phyloP scores from a whole-genome alignment of 441 rosid genomes.

The Flueggea neowawraea region DNA sequence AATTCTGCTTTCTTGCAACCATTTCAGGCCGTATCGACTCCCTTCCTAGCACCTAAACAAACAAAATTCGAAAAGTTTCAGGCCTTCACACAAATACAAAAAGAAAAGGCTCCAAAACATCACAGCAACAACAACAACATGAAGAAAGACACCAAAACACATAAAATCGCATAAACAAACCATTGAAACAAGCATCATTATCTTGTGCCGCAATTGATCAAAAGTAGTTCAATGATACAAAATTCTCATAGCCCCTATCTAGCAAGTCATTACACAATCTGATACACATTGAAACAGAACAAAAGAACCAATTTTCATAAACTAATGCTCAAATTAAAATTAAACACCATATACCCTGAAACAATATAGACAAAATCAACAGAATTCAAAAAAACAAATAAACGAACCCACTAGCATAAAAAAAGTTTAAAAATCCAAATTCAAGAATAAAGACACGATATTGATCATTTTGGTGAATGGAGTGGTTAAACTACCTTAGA shows the following conservation, averaged over 20 bases:
- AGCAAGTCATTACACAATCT: neutral
- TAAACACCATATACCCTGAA: neutral
- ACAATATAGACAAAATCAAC: neutral
- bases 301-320: neutral
- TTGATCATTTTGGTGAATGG: neutral
- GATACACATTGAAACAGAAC: neutral
- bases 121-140: neutral
- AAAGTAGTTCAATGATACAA: neutral
- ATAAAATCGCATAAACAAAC: neutral
- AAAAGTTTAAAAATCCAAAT: neutral
- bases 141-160: slow-evolving; percentile 1
- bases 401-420: neutral
- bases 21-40: slow-evolving; percentile 44
- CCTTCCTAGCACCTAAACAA: slow-evolving; percentile 50
- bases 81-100: slow-evolving; percentile 11
- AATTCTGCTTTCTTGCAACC: slow-evolving; percentile 34
- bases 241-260: neutral
- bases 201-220: neutral
- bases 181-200: neutral
- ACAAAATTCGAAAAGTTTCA: neutral
- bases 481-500: slow-evolving; percentile 32
- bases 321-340: neutral
- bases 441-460: neutral
- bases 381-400: neutral
- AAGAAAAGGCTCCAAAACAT: neutral